Evolutionary conservation across 2,329 filamentous ascomycete genomes (phyloP).

Genomic region (Aspergillus versicolor): DNA sequence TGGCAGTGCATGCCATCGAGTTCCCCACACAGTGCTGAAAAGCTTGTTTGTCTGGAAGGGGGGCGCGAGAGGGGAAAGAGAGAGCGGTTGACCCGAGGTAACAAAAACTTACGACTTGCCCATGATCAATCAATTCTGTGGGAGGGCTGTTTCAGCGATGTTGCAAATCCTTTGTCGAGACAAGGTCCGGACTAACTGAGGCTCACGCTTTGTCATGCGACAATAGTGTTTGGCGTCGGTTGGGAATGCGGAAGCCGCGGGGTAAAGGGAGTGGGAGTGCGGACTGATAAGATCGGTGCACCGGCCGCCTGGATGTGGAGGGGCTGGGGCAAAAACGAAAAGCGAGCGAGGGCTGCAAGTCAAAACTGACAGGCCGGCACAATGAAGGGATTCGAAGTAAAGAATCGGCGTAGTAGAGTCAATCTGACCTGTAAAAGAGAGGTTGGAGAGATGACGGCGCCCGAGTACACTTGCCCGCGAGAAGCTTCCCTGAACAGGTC

Average conservation of each 20-base stretch:
- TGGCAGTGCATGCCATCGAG: neutral
- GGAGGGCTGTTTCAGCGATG: neutral
- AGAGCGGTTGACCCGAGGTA: slow-evolving; percentile 7
- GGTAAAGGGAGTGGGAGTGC: slow-evolving; percentile 18
- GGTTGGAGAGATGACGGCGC: slow-evolving; percentile 9
- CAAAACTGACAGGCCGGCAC: neutral
- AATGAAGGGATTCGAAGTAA: neutral
- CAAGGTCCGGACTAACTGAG: neutral
- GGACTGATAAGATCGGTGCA: slow-evolving; percentile 19
- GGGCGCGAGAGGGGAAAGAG: neutral
- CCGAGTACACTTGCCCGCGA: slow-evolving; percentile 3
- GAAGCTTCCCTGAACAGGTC: slow-evolving; percentile 21
- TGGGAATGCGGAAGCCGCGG: slow-evolving; percentile 20
- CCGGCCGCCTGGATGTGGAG: slow-evolving; percentile 4
- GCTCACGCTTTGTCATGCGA: slow-evolving; percentile 12
- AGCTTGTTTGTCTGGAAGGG: neutral
- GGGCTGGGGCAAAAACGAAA: neutral
- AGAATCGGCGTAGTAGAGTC: slow-evolving; percentile 1
- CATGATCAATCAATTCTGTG: slow-evolving; percentile 27
- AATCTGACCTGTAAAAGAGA: neutral
- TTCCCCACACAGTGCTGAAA: slow-evolving; percentile 2
- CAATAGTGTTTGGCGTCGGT: neutral
- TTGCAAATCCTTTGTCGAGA: neutral
- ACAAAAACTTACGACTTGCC: slow-evolving; percentile 37
- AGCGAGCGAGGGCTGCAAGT: neutral